A percentile compares a stretch with the other conserved stretches of the same genome.
Evolutionary conservation across 31 red algal genomes (phyloP).

Genomic region (Asparagopsis taxiformis): DNA sequence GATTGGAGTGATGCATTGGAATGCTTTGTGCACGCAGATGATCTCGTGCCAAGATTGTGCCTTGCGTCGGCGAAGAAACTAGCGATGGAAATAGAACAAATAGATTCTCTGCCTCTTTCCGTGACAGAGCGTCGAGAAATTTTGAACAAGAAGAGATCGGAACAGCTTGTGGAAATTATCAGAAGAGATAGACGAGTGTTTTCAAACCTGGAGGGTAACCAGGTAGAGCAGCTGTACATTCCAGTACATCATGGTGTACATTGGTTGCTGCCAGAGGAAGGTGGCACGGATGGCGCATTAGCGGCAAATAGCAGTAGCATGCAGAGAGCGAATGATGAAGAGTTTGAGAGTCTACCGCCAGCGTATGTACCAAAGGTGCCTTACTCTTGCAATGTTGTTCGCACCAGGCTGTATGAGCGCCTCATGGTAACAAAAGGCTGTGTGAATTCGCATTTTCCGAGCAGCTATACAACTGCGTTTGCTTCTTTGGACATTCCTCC

Average conservation of each 20-base stretch:
- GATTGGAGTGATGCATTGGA: slow-evolving; percentile 77
- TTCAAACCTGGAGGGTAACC: not conserved
- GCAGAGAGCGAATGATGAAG: not conserved
- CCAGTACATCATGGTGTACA: slow-evolving; percentile 51
- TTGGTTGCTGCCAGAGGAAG: slow-evolving; percentile 43
- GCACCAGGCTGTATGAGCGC: slow-evolving; percentile 25
- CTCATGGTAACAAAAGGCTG: slow-evolving; percentile 46
- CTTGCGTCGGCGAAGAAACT: slow-evolving; percentile 43
- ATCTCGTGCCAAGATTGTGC: slow-evolving; percentile 58
- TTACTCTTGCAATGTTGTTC: slow-evolving; percentile 31
- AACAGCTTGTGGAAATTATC: slow-evolving; percentile 7
- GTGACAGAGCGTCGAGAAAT: slow-evolving; percentile 33
- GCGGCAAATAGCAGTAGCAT: not conserved
- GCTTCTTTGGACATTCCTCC: slow-evolving; percentile 39
- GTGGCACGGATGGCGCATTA: not conserved
- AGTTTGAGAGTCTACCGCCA: not conserved
- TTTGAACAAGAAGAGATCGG: slow-evolving; percentile 7
- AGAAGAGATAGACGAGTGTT: not conserved
- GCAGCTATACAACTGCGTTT: slow-evolving; percentile 52
- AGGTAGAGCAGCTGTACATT: slow-evolving; percentile 44
- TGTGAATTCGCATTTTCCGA: slow-evolving; percentile 65
- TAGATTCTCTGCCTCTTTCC: slow-evolving; percentile 33
- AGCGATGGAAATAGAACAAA: slow-evolving; percentile 23
- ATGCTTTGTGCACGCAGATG: slow-evolving; percentile 66
- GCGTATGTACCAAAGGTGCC: slow-evolving; percentile 24